phyloP scores from a whole-genome alignment of 2,329 filamentous ascomycete species.

The Fusarium nodosum region DNA sequence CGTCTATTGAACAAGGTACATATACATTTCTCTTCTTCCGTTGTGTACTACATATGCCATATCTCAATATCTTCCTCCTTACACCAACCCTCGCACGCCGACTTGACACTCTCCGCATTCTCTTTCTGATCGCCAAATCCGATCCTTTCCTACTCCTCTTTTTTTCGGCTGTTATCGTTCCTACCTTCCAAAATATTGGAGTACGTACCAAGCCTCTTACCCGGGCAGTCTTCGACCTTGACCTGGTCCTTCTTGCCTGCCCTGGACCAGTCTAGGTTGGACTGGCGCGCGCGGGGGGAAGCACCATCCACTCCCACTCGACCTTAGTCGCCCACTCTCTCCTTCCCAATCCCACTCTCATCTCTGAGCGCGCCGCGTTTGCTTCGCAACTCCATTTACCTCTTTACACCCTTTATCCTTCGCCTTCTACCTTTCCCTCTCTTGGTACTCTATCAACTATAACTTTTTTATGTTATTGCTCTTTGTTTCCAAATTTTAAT shows the following conservation, averaged over 20 bases:
- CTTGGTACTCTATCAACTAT: conserved; percentile 17
- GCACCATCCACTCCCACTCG: conserved; percentile 34
- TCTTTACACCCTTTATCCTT: conserved; percentile 18
- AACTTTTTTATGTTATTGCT: conserved; percentile 11
- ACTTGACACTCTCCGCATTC: conserved; percentile 16
- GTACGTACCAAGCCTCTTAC: conserved; percentile 38
- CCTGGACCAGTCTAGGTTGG: conserved; percentile 36
- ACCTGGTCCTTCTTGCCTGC: conserved; percentile 20
- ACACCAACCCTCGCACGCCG: neutral
- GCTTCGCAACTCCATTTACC: conserved; percentile 36
- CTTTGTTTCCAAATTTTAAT: conserved; percentile 4
- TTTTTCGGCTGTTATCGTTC: conserved; percentile 37
- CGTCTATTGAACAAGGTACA: conserved; percentile 2
- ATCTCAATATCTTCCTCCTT: neutral
- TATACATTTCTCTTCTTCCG: neutral
- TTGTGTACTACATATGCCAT: neutral
- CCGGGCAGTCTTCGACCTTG: conserved; percentile 12
- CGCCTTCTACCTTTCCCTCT: conserved; percentile 2
- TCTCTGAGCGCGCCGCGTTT: conserved; percentile 46
- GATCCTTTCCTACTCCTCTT: conserved; percentile 30
- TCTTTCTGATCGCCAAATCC: conserved; percentile 22
- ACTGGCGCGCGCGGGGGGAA: conserved; percentile 43
- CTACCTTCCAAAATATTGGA: conserved; percentile 18
- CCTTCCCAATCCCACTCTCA: conserved; percentile 38
- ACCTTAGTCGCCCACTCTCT: conserved; percentile 41